phyloP scores from a whole-genome alignment of 2,329 filamentous ascomycete genomes.

The Colletotrichum sp. region DNA sequence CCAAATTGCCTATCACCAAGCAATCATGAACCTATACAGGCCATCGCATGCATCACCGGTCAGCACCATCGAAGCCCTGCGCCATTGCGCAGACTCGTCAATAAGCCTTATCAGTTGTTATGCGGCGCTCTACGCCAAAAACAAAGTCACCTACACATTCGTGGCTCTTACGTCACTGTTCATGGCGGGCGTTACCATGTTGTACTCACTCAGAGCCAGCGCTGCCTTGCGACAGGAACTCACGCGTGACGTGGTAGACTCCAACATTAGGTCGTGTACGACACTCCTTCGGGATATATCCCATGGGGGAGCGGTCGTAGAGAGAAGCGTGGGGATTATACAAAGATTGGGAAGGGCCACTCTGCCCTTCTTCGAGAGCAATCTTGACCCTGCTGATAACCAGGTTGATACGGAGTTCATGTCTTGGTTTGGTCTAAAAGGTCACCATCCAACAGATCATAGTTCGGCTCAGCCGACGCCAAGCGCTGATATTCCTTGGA shows the following conservation, averaged over 20 bases:
- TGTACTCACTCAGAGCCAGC: slow-evolving; percentile 29
- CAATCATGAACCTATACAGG: slow-evolving; percentile 26
- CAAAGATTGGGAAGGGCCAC: slow-evolving; percentile 9
- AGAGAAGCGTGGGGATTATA: neutral
- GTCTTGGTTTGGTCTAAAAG: slow-evolving; percentile 28
- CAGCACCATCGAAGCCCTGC: slow-evolving; percentile 12
- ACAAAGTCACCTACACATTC: slow-evolving; percentile 31
- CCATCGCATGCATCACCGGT: slow-evolving; percentile 25
- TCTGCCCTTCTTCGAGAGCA: neutral
- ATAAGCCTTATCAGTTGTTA: slow-evolving; percentile 23
- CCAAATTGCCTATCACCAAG: slow-evolving; percentile 31
- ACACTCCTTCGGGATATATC: neutral
- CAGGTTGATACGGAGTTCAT: slow-evolving; percentile 28
- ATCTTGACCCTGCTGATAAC: neutral
- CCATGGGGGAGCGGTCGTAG: neutral
- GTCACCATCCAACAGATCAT: neutral
- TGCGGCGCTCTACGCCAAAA: slow-evolving; percentile 29
- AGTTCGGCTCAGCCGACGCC: neutral
- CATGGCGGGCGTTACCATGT: slow-evolving; percentile 32
- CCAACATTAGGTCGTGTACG: neutral
- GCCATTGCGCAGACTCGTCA: slow-evolving; percentile 19
- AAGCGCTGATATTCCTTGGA: slow-evolving; percentile 8
- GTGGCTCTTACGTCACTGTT: slow-evolving; percentile 30
- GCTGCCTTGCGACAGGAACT: slow-evolving; percentile 6
- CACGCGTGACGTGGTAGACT: neutral